Evolutionary conservation across 768 basidiomycete species (phyloP).

Genomic region (Butyriboletus loyo): DNA sequence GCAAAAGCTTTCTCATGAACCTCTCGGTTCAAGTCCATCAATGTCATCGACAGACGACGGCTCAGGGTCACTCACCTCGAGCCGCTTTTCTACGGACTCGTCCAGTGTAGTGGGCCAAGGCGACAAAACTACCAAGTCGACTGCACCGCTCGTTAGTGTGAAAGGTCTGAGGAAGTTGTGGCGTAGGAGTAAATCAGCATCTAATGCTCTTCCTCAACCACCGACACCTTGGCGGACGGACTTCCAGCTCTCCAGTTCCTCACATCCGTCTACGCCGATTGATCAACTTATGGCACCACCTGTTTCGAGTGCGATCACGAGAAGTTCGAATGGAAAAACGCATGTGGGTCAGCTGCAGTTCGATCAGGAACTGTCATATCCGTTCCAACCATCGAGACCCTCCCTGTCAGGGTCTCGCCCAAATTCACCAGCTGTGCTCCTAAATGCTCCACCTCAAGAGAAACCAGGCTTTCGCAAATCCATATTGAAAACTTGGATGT

Average conservation of each 20-base stretch:
- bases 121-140: constrained; percentile 28
- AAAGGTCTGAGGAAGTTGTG: constrained; percentile 74
- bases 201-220: constrained; percentile 35
- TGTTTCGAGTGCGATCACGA: constrained; percentile 22
- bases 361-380: constrained; percentile 61
- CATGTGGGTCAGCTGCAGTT: constrained; percentile 54
- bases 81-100: constrained; percentile 80
- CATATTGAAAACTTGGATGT: constrained; percentile 66
- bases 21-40: constrained; percentile 21
- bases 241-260: constrained; percentile 23
- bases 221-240: constrained; percentile 38
- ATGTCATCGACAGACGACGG: constrained; percentile 23
- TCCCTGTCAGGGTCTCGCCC: constrained; percentile 34
- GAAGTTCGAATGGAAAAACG: constrained; percentile 22
- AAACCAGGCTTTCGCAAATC: constrained; percentile 58
- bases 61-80: constrained; percentile 31
- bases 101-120: constrained; percentile 35
- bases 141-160: constrained; percentile 62
- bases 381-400: constrained; percentile 36
- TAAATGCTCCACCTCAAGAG: constrained; percentile 33
- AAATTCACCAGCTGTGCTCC: constrained; percentile 21
- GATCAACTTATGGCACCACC: constrained; percentile 25
- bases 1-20: constrained; percentile 22
- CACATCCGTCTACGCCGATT: constrained; percentile 35
- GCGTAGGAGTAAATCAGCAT: constrained; percentile 61